Evolutionary conservation across 208 protist genomes (phyloP).

Genomic region (Trypanosoma platydactyli): DNA sequence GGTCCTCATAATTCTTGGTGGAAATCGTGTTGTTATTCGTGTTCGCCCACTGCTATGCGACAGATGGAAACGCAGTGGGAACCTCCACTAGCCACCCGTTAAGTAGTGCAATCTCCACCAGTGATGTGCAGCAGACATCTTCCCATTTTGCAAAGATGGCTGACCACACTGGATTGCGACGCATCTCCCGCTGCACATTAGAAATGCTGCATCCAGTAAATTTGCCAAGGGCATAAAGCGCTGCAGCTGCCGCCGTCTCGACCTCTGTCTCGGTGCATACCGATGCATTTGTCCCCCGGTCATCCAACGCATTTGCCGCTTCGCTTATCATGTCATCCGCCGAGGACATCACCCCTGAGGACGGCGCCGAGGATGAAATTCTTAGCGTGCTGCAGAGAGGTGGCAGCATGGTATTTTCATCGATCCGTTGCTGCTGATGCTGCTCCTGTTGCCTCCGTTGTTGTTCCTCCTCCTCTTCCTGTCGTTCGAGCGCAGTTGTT

Average conservation of each 20-base stretch:
- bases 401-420: neutral
- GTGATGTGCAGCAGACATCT: slow-evolving; percentile 46
- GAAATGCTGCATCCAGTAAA: slow-evolving; percentile 52
- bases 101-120: slow-evolving; percentile 70
- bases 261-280: slow-evolving; percentile 30
- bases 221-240: slow-evolving; percentile 66
- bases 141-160: slow-evolving; percentile 54
- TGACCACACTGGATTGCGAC: slow-evolving; percentile 46
- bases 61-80: no score
- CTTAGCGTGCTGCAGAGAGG: neutral
- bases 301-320: neutral
- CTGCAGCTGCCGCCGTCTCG: slow-evolving; percentile 44
- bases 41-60: no score
- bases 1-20: no score
- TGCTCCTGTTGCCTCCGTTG: neutral
- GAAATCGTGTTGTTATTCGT: no score
- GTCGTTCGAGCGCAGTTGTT: slow-evolving; percentile 6
- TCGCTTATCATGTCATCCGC: slow-evolving; percentile 1
- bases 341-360: neutral
- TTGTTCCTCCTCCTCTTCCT: neutral
- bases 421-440: neutral
- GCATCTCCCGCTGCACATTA: slow-evolving; percentile 65
- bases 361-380: neutral
- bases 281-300: neutral
- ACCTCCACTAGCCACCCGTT: slow-evolving; percentile 75